Base-by-base conservation (phyloP, 306 rosid genomes). In the Fagus sylvatica region DNA sequence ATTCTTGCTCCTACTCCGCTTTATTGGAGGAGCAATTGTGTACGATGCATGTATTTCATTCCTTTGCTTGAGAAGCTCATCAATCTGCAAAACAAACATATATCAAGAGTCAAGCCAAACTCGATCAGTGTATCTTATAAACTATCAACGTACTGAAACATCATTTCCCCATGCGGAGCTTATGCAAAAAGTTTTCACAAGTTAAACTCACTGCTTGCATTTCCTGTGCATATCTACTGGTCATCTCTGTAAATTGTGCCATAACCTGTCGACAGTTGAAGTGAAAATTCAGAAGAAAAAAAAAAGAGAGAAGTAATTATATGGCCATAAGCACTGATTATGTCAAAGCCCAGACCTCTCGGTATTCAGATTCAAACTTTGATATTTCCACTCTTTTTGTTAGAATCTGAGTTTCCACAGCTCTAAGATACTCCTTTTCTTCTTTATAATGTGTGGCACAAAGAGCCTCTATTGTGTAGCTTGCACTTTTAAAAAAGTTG, bases 401-500 rank as follows among this genome's bases (percentile, higher is more conserved):
- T 59, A 96, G 90, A 76, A 96, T 89, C 84, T 89, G 86, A 84
- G 92, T 84, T 88, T 96, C 99, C 53, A 96, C 83, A 4, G 76
- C 81, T 80, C 96, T 84, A 71, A 96, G 87, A 66, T 79, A 87
- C 51, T 89, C 94, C 86, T 93, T 96, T 82, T 96, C 94, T 89
- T 89, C 89, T 17, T 53, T 28, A 78, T 91, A 93, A 36, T 91
- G 86, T 37, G 89, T 90, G 36, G 97, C 97, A 87, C 92, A 87
- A 16, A 96, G 82, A 57, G 88, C 93, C 85, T 96, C 99, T 70
- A 96, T 89, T 2, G 94, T 90, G 89, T 96, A 96, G 87, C 84
- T 93, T 73, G 91, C 99, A 83, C 98, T 93, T 88, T 86, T 96
- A 68, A 96, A 96, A 82, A 96, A 96, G 79, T 96, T 96, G 94